Evolutionary conservation across 768 basidiomycete genomes (phyloP).

Genomic region (Xerocomus potaroensis): DNA sequence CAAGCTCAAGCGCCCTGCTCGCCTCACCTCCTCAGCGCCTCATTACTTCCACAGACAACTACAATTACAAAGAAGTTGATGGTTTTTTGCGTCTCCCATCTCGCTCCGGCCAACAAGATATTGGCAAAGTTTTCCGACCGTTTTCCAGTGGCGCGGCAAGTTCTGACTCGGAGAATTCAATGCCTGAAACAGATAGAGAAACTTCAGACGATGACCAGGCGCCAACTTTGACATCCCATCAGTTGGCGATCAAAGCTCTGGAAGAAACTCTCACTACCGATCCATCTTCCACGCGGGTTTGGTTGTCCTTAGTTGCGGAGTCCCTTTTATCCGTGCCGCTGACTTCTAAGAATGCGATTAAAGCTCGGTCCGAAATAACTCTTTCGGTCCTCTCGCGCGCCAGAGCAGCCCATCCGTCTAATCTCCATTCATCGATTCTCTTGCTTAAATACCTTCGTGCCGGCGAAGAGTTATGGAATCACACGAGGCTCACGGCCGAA

Average conservation of each 20-base stretch:
- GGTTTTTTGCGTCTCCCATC: conserved; percentile 62
- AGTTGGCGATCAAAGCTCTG: conserved; percentile 53
- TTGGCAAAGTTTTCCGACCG: conserved; percentile 47
- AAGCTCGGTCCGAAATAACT: conserved; percentile 66
- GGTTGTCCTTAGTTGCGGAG: conserved; percentile 62
- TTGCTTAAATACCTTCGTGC: conserved; percentile 64
- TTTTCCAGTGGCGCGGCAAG: conserved; percentile 34
- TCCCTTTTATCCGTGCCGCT: conserved; percentile 59
- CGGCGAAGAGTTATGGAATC: conserved; percentile 69
- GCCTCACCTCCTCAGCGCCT: conserved; percentile 47
- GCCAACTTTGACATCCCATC: conserved; percentile 46
- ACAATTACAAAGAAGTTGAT: conserved; percentile 59
- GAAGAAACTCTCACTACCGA: conserved; percentile 50
- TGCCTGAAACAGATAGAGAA: conserved; percentile 27
- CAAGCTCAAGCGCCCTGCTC: conserved; percentile 50
- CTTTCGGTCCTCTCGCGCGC: conserved; percentile 66
- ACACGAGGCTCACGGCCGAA: conserved; percentile 49
- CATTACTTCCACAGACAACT: conserved; percentile 32
- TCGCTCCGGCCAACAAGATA: conserved; percentile 25
- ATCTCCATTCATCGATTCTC: conserved; percentile 45
- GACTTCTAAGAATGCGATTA: conserved; percentile 62
- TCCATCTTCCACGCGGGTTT: conserved; percentile 51
- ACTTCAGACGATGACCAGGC: conserved; percentile 34
- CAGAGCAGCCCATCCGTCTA: conserved; percentile 48
- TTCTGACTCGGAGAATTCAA: conserved; percentile 36